A percentile compares a stretch with the other conserved stretches of the same genome.
Conservation (phyloP, 192 early-diverging fungal genomes). For the Coemansia sp. region DNA sequence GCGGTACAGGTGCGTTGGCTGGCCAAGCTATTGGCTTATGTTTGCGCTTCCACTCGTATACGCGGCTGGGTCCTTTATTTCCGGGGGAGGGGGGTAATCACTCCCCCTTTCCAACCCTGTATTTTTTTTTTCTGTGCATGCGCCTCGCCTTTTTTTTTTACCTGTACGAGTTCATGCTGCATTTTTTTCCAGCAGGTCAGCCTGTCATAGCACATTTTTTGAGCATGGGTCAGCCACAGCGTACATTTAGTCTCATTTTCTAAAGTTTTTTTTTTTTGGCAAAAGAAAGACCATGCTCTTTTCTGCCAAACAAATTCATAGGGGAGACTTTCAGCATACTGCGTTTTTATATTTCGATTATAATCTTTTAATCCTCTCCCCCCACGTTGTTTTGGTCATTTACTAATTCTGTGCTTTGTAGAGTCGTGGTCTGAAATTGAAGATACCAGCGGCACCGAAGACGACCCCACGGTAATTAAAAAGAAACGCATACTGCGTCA, state of each 20-base stretch:
- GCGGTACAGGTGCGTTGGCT: background rate
- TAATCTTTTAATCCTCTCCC: no score
- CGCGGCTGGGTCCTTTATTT: background rate
- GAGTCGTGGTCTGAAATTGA: constrained; percentile 53
- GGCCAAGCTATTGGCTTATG: background rate
- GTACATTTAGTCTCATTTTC: background rate
- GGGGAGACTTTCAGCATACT: no score
- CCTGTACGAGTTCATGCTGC: constrained; percentile 5
- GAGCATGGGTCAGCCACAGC: constrained; percentile 1
- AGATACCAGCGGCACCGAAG: constrained; percentile 40
- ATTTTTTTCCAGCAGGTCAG: background rate
- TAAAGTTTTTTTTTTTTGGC: no score
- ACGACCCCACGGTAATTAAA: constrained; percentile 23
- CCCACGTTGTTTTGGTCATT: no score
- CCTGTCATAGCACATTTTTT: constrained; percentile 6
- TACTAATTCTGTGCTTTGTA: constrained; percentile 9
- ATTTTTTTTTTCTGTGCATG: constrained; percentile 7
- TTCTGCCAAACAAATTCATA: no score
- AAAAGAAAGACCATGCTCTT: no score
- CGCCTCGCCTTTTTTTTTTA: constrained; percentile 5
- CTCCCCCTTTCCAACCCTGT: background rate
- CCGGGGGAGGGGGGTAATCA: background rate
- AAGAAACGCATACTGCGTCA: constrained; percentile 50
- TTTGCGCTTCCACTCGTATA: constrained; percentile 8
- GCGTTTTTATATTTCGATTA: no score